A percentile compares a stretch with the other conserved stretches of the same genome.
These are phyloP conservation scores for Stereum hirsutum DNA, from an alignment of 1,284 basidiomycete species.

Conservation along the genomic window DNA sequence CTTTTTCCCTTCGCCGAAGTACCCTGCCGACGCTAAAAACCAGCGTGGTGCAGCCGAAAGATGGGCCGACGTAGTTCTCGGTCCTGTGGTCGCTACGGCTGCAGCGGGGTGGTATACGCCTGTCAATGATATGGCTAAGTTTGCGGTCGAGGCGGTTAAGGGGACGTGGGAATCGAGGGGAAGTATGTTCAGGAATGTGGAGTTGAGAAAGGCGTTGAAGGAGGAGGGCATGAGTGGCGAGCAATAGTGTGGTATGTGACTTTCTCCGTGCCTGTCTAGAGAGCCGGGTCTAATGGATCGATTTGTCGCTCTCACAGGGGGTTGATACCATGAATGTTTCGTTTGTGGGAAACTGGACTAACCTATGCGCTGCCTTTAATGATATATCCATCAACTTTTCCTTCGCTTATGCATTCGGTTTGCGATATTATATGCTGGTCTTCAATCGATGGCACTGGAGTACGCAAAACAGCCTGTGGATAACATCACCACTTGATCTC, in stretches of 20 bases:
- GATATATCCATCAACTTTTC: neutral
- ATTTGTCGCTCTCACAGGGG: neutral
- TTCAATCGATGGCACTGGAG: neutral
- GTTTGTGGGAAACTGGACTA: neutral
- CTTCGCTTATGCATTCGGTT: neutral
- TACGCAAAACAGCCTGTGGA: too few species aligned
- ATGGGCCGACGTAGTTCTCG: constrained; percentile 9
- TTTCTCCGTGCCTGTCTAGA: too few species aligned
- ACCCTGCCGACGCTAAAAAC: constrained; percentile 19
- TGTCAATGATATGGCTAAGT: constrained; percentile 7
- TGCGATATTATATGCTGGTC: neutral
- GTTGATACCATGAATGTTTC: neutral
- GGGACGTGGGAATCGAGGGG: constrained; percentile 11
- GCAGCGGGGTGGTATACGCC: constrained; percentile 1
- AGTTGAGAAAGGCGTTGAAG: constrained; percentile 7
- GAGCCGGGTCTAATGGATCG: too few species aligned
- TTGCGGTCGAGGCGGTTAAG: constrained; percentile 9
- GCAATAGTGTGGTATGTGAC: too few species aligned
- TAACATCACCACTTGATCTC: neutral
- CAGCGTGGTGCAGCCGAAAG: constrained; percentile 15
- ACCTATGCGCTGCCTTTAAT: neutral
- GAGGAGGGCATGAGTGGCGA: neutral
- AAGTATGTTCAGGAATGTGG: constrained; percentile 9
- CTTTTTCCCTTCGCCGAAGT: constrained; percentile 21
- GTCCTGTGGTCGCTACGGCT: constrained; percentile 1